Percentiles rank a stretch among this genome's conserved stretches.
Evolutionary conservation across 495 filamentous ascomycete genomes (phyloP).

Genomic region (Terfezia claveryi): DNA sequence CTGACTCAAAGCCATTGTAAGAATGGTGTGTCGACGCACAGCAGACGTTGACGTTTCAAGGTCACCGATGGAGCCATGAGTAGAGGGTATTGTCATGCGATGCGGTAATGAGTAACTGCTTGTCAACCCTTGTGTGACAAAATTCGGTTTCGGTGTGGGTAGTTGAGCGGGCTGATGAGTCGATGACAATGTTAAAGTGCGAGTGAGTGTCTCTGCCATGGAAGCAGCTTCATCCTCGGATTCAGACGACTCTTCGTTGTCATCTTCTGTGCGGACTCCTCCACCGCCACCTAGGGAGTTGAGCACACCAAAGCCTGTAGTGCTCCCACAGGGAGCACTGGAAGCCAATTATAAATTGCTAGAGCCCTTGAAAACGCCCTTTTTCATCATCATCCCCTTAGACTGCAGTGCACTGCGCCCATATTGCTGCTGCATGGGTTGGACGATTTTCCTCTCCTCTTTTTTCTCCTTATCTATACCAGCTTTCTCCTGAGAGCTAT

Average conservation of each 20-base stretch:
- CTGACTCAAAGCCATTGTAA: constrained; percentile 21
- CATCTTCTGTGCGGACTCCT: no score
- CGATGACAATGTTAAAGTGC: background rate
- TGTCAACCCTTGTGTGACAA: constrained; percentile 24
- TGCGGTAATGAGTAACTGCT: constrained; percentile 34
- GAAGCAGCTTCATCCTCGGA: background rate
- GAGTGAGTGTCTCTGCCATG: background rate
- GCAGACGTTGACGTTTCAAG: constrained; percentile 13
- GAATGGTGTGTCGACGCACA: constrained; percentile 23
- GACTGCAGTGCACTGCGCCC: no score
- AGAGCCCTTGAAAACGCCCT: no score
- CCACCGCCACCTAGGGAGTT: no score
- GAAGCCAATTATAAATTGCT: no score
- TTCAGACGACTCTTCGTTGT: background rate
- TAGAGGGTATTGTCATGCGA: constrained; percentile 25
- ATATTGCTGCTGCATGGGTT: constrained; percentile 3
- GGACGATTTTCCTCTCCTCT: constrained; percentile 1
- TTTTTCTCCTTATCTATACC: constrained; percentile 2
- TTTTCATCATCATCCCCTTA: no score
- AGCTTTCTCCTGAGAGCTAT: constrained; percentile 7
- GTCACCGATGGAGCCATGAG: constrained; percentile 17
- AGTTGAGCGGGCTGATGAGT: constrained; percentile 1
- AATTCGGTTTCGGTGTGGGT: background rate
- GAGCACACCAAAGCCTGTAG: no score
- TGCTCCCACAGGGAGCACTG: no score